Evolutionary conservation across 2,329 filamentous ascomycete genomes (phyloP), one percentile per base, ranked within the genome.

Genomic region (Purpureocillium lavendulum): DNA sequence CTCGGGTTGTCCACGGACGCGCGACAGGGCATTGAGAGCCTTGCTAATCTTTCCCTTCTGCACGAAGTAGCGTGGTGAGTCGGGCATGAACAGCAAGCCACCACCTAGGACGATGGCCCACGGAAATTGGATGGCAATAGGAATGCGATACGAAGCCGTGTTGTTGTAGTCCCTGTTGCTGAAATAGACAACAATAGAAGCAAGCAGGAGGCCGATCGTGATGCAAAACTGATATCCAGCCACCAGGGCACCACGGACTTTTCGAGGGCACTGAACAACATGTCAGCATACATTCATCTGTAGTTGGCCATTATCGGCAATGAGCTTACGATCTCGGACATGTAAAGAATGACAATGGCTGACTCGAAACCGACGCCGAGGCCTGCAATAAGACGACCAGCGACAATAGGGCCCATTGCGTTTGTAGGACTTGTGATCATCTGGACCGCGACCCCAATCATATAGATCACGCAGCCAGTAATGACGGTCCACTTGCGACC

Each of bases 61-160:
- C 65, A 94, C 84, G 55, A 76, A 90, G 72, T 81, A 94, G 56
- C 87, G 82, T 36, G 87, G 87, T 0, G 86, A 90, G 60, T 94
- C 87, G 42, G 87, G 87, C 7, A 94, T 80, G 54, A 87, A 62
- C 49, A 88, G 61, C 21, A 94, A 75, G 54, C 87, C 87, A 35
- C 54, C 56, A 29, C 65, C 84, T 15, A 94, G 80, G 48, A 94
- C 82, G 31, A 88, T 17, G 36, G 84, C 86, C 82, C 85, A 94
- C 40, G 78, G 63, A 64, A 89, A 85, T 66, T 94, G 87, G 38
- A 94, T 69, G 36, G 63, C 77, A 51, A 94, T 88, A 40, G 85
- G 83, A 43, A 94, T 87, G 48, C 87, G 82, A 71, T 88, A 92
- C 2, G 80, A 77, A 47, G 74, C 73, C 7, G 75, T 78, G 60